These are phyloP conservation scores for Elsinoe arachidis DNA, from an alignment of 2,329 filamentous ascomycete species.

Conservation along the genomic window DNA sequence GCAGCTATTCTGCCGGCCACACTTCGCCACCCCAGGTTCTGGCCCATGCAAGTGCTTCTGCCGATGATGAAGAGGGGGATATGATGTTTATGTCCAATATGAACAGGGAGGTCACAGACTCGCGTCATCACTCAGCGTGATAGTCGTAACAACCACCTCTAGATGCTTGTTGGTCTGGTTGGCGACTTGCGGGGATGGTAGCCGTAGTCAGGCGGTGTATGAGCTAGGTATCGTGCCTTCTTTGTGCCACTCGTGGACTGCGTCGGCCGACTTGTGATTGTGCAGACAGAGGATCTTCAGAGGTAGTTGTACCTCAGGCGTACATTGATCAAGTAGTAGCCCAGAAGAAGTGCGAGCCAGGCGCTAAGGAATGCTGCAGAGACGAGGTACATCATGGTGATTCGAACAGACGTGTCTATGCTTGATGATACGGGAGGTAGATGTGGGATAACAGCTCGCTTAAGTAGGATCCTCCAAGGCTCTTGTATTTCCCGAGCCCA, in stretches of 20 bases:
- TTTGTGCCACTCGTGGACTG: not conserved
- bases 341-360: not conserved
- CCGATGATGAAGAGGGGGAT: too few relatives aligned
- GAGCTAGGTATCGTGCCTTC: not conserved
- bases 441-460: not conserved
- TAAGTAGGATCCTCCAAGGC: not conserved
- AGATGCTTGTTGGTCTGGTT: not conserved
- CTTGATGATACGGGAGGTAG: not conserved
- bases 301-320: constrained; percentile 7
- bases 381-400: not conserved
- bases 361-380: not conserved
- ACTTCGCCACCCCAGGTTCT: too few relatives aligned
- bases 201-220: not conserved
- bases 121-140: not conserved
- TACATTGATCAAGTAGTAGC: constrained; percentile 4
- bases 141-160: not conserved
- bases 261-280: not conserved
- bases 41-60: too few relatives aligned
- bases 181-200: not conserved
- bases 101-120: too few relatives aligned
- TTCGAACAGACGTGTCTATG: not conserved
- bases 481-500: not conserved
- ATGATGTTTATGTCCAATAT: too few relatives aligned
- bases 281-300: not conserved
- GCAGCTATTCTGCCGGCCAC: too few relatives aligned